Base-by-base conservation (phyloP, 2,329 filamentous ascomycete species). In the Reticulascus tulasneorum region DNA sequence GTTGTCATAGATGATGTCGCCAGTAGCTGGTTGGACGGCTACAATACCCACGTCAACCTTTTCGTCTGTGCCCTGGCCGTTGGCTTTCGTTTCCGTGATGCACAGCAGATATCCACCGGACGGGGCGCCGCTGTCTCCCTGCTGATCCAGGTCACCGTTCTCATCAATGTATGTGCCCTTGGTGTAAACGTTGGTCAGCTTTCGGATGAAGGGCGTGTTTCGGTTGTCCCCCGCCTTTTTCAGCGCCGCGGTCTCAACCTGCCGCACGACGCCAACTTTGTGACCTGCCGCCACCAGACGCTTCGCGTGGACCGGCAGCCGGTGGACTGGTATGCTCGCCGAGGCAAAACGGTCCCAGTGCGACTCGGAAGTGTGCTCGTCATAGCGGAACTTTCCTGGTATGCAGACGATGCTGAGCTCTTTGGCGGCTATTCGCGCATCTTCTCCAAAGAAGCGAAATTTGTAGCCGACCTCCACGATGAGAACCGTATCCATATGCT, bases 111-210 rank as follows among this genome's bases (percentile, higher is more conserved):
- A 95, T n/a, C 93, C 93, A n/a, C 75, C 79, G 1, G 75, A 67
- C 0, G 79, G 73, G 2, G 75, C 69, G 24, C 74, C 69, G 0
- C 44, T 66, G 47, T 52, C 68, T 52, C 37, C 65, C 50, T 54
- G 55, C 36, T 67, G 65, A 34, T 86, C 84, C 6, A 95, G 62
- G 18, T 87, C 87, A 44, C 93, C 91, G 9, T 86, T 75, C 57
- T 98, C 93, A 54, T 97, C 93, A 38, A 98, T 84, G 51, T 97
- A 98, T 3, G 93, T 98, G 27, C 90, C 93, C 60, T 97, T 98
- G 8, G 93, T 98, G 63, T 98, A 98, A 7, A 98, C 73, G 54
- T 94, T 96, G 12, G 93, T 97, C 51, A 98, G 79, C 52, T 94
- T 93, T 23, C 93, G 81, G 23, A 88, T 78, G 51, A 98, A 98